Conservation (phyloP, 2,329 filamentous ascomycete genomes). For the Aspergillus brunneoviolaceus region DNA sequence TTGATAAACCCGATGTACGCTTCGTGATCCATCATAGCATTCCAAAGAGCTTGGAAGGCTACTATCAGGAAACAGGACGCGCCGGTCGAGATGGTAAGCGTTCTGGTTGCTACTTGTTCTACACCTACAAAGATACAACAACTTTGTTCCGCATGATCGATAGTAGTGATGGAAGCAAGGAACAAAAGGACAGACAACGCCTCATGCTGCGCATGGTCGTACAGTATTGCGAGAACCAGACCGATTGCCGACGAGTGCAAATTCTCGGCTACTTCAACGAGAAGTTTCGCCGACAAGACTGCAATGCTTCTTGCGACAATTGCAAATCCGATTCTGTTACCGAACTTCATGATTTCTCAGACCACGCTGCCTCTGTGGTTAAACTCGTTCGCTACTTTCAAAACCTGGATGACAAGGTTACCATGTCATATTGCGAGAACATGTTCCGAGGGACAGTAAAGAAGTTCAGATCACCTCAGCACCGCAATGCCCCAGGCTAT, state of each 20-base stretch:
- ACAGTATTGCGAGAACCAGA: conserved; percentile 84
- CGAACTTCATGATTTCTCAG: conserved; percentile 72
- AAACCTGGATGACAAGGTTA: conserved; percentile 55
- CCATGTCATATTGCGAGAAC: conserved; percentile 78
- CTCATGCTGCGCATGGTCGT: conserved; percentile 83
- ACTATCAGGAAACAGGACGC: conserved; percentile 96
- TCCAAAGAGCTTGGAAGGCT: conserved; percentile 93
- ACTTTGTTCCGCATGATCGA: conserved; percentile 78
- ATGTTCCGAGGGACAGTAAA: conserved; percentile 71
- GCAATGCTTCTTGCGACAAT: conserved; percentile 80
- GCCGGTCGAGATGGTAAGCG: conserved; percentile 86
- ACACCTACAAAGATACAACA: conserved; percentile 73
- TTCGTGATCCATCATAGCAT: conserved; percentile 93
- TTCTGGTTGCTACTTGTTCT: conserved; percentile 89
- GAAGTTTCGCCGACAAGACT: conserved; percentile 69
- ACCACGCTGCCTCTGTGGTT: conserved; percentile 70
- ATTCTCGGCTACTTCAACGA: conserved; percentile 95
- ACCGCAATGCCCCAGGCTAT: conserved; percentile 58
- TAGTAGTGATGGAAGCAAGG: conserved; percentile 69
- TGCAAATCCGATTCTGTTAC: conserved; percentile 73
- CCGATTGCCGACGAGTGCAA: conserved; percentile 82
- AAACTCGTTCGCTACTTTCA: conserved; percentile 61
- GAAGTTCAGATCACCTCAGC: conserved; percentile 53
- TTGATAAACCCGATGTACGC: conserved; percentile 93
- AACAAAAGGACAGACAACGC: conserved; percentile 81